Conservation (phyloP, 2,329 filamentous ascomycete genomes). For the Madurella mycetomatis region DNA sequence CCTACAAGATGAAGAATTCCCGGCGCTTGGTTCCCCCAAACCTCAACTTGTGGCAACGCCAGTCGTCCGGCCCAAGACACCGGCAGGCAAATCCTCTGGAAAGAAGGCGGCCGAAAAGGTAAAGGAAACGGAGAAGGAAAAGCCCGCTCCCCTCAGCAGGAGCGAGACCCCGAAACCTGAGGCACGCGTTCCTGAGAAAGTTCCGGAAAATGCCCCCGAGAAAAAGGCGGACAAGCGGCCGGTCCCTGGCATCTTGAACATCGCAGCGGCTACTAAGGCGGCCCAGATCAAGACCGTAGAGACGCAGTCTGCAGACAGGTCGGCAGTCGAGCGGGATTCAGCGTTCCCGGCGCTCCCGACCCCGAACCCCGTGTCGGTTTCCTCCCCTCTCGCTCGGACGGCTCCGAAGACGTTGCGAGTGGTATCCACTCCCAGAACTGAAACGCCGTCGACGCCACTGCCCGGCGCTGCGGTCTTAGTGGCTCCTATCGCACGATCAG, state of each 20-base stretch:
- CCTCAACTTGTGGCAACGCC: constrained; percentile 33
- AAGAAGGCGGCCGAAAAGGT: constrained; percentile 30
- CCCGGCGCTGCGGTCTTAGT: constrained; percentile 13
- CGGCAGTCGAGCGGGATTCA: constrained; percentile 33
- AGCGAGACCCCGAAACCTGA: constrained; percentile 22
- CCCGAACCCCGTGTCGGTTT: constrained; percentile 44
- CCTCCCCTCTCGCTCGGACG: constrained; percentile 48
- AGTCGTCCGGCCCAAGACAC: constrained; percentile 33
- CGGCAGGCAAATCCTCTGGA: constrained; percentile 32
- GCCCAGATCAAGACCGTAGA: constrained; percentile 31
- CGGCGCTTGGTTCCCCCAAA: constrained; percentile 49
- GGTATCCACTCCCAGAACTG: constrained; percentile 61
- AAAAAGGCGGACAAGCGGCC: constrained; percentile 35
- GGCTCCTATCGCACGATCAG: constrained; percentile 29
- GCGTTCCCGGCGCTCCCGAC: constrained; percentile 51
- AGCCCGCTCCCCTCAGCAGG: constrained; percentile 20
- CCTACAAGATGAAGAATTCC: constrained; percentile 60
- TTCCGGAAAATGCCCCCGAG: constrained; percentile 5
- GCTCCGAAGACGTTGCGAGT: constrained; percentile 66
- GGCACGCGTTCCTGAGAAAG: constrained; percentile 25
- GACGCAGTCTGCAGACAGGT: constrained; percentile 32
- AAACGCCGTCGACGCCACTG: constrained; percentile 42
- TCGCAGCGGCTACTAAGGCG: constrained; percentile 44
- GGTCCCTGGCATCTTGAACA: constrained; percentile 43
- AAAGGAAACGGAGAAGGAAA: constrained; percentile 17